phyloP scores from a whole-genome alignment of 179 eudicot genomes.

The Drosera spatulata region DNA sequence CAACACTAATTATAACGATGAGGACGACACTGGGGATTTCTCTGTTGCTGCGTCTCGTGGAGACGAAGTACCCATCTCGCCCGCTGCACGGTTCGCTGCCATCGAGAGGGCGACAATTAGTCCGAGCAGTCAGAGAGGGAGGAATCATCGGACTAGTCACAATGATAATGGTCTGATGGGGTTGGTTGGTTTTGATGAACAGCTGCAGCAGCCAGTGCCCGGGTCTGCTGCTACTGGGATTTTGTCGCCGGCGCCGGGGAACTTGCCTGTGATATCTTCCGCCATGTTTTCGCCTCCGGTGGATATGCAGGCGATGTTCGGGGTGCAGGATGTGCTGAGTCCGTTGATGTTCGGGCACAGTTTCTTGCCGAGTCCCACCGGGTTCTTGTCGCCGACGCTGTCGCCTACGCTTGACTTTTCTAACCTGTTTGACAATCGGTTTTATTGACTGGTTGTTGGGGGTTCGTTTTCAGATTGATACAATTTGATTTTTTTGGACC shows the following conservation, averaged over 20 bases:
- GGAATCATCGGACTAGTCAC: background rate
- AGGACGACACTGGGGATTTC: too few species aligned
- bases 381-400: constrained; percentile 40
- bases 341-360: constrained; percentile 22
- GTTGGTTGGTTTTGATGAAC: constrained; percentile 21
- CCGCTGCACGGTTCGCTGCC: constrained; percentile 67
- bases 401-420: constrained; percentile 31
- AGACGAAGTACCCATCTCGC: constrained; percentile 26
- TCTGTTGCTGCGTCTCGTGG: too few species aligned
- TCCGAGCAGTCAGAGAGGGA: constrained; percentile 24
- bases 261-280: constrained; percentile 26
- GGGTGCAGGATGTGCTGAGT: constrained; percentile 19
- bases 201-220: constrained; percentile 9
- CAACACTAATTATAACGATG: too few species aligned
- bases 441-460: background rate
- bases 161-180: background rate
- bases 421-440: constrained; percentile 35
- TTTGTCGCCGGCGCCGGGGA: constrained; percentile 70
- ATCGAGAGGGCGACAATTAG: constrained; percentile 49
- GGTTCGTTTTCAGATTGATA: background rate
- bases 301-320: constrained; percentile 13
- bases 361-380: constrained; percentile 48
- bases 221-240: constrained; percentile 26
- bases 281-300: constrained; percentile 38
- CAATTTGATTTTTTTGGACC: background rate